Percentiles rank a stretch among this genome's conserved stretches.
Conservation (phyloP, 805 yeast genomes). For the Phaffomyces opuntiae region DNA sequence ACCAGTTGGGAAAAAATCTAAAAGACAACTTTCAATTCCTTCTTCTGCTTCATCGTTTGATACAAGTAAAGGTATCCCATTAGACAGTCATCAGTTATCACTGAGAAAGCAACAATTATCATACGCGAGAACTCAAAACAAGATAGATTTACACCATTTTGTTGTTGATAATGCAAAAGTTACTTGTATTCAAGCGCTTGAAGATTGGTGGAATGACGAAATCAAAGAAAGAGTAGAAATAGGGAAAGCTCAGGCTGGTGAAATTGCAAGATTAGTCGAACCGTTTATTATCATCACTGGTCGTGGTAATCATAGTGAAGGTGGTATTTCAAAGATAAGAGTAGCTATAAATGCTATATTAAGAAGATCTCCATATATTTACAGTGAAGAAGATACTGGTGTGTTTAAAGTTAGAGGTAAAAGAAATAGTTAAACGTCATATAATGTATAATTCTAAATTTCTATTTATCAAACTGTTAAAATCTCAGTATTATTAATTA, state of each 20-base stretch:
- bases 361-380: constrained; percentile 31
- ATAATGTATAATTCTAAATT: background rate
- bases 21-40: constrained; percentile 1
- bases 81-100: constrained; percentile 8
- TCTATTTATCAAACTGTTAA: background rate
- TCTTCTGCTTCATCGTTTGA: background rate
- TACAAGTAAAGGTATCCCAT: background rate
- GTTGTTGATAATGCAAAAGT: constrained; percentile 40
- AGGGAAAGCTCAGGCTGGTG: constrained; percentile 31
- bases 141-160: constrained; percentile 53
- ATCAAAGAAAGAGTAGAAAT: constrained; percentile 31
- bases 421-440: background rate
- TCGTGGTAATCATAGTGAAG: constrained; percentile 60
- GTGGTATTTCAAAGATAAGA: constrained; percentile 46
- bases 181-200: constrained; percentile 30
- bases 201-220: constrained; percentile 63
- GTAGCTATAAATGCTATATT: constrained; percentile 36
- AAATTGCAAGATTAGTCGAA: constrained; percentile 33
- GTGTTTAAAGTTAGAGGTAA: constrained; percentile 39
- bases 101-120: constrained; percentile 12
- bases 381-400: constrained; percentile 45
- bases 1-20: background rate
- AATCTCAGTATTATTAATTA: constrained; percentile 1
- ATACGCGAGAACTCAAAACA: constrained; percentile 14
- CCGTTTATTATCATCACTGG: constrained; percentile 55